Conservation (phyloP, 176 grass and related monocot genomes). For the Alopecurus myosuroides region DNA sequence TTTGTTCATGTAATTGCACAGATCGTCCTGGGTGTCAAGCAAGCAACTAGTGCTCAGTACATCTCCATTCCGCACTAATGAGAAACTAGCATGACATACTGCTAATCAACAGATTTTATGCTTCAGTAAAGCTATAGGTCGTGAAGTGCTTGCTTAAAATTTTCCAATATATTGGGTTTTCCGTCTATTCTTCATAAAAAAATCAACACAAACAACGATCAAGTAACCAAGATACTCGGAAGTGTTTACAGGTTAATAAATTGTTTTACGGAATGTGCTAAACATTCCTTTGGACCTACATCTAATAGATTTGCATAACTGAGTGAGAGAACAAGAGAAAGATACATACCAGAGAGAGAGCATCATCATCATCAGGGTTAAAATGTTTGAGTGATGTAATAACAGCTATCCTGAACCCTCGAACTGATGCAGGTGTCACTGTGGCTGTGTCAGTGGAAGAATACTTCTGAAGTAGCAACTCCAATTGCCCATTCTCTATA, state of each 20-base stretch:
- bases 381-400: slow-evolving; percentile 83
- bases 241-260: not conserved
- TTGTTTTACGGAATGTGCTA: not conserved
- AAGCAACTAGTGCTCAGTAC: not conserved
- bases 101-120: slow-evolving; percentile 18
- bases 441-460: slow-evolving; percentile 77
- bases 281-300: slow-evolving; percentile 8
- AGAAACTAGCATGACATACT: slow-evolving; percentile 12
- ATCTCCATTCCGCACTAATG: not conserved
- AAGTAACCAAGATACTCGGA: not conserved
- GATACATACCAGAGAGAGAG: slow-evolving; percentile 72
- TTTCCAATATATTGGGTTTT: not conserved
- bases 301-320: not conserved
- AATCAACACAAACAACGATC: not conserved
- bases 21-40: not conserved
- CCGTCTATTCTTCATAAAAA: not conserved
- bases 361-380: slow-evolving; percentile 68
- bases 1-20: not conserved
- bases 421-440: slow-evolving; percentile 63
- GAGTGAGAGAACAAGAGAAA: not conserved
- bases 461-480: slow-evolving; percentile 86
- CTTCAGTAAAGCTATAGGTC: not conserved
- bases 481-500: slow-evolving; percentile 84
- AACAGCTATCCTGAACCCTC: slow-evolving; percentile 92
- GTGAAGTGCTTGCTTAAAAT: not conserved